Evolutionary conservation across 1,284 basidiomycete genomes (phyloP), one percentile per base, ranked within the genome.

Genomic region (Filobasidium uniguttulatum): DNA sequence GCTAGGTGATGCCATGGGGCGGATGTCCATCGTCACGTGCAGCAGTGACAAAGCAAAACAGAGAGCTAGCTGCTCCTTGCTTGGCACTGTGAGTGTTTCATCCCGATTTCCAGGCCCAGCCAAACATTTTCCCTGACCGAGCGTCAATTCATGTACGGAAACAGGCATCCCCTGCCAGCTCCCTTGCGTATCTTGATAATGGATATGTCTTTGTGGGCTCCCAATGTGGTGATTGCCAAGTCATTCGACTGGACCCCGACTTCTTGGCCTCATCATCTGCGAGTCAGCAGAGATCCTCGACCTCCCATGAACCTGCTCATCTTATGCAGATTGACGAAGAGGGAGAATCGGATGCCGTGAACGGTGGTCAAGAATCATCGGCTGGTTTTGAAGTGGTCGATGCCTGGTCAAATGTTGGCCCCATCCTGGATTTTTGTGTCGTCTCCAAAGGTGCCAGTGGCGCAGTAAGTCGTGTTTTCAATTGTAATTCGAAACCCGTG

Each of bases 161-260:
- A 9, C 53, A 90, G 85, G 75, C 76, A 6, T 85, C 88, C 1
- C 75, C 88, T 5, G 73, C 87, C 0, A 83, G 77, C 2, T 77
- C 81, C 1, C 60, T 96, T 46, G 80, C 84, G 1, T 82, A 87
- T 61, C 73, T 91, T n/a, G 75, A 79, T 14, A 76, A 77, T 26
- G 78, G 82, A 59, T 68, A 77, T n/a, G 54, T 91, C 12, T 94
- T 82, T 62, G 71, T 90, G 4, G 83, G 86, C 2, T 93, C 89
- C 1, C 82, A 87, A 55, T 73, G 78, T 29, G 88, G 86, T 15
- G 82, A 91, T 62, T 83, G 86, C 0, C 81, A 85, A 55, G 66
- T 94, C 12, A 59, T 93, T 2, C 74, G 75, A 31, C 73, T 89
- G 49, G 31, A 55, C n/a, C 25, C 44, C 8, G 31, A 71, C 8